These are phyloP conservation scores for Hyphopichia buzzinii DNA, from an alignment of 1,139 yeast genomes.

Conservation along the genomic window DNA sequence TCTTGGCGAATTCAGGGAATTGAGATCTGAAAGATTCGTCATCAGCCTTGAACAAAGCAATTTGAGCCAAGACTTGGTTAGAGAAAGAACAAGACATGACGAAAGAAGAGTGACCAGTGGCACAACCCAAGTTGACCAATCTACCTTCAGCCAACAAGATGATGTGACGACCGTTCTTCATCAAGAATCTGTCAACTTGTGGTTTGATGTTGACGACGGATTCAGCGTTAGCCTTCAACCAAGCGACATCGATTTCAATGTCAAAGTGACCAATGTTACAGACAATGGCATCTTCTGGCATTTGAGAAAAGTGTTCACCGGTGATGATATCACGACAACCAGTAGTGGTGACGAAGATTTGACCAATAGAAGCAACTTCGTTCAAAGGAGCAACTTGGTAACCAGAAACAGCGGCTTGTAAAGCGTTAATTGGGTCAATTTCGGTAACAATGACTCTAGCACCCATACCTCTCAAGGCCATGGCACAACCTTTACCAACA, in stretches of 20 bases:
- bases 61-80: conserved; percentile 99
- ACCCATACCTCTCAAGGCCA: conserved; percentile 99
- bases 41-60: conserved; percentile 92
- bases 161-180: conserved; percentile 89
- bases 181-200: conserved; percentile 97
- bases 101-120: conserved; percentile 99
- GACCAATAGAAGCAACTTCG: conserved; percentile 91
- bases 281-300: conserved; percentile 99
- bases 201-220: conserved; percentile 97
- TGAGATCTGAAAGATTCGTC: conserved; percentile 77
- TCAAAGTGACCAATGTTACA: conserved; percentile 99
- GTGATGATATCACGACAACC: conserved; percentile 99
- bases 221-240: conserved; percentile 90
- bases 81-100: conserved; percentile 99
- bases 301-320: conserved; percentile 78
- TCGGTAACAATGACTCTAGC: conserved; percentile 98
- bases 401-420: conserved; percentile 99
- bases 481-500: conserved; percentile 99
- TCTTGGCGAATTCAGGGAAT: conserved; percentile 88
- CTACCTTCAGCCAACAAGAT: conserved; percentile 99
- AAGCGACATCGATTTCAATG: conserved; percentile 98
- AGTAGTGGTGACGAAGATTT: conserved; percentile 98
- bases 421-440: conserved; percentile 98
- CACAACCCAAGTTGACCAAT: conserved; percentile 99
- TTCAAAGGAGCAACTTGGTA: conserved; percentile 97